phyloP scores from a whole-genome alignment of 192 early-diverging fungal genomes.

The Phlyctochytrium arcticum region DNA sequence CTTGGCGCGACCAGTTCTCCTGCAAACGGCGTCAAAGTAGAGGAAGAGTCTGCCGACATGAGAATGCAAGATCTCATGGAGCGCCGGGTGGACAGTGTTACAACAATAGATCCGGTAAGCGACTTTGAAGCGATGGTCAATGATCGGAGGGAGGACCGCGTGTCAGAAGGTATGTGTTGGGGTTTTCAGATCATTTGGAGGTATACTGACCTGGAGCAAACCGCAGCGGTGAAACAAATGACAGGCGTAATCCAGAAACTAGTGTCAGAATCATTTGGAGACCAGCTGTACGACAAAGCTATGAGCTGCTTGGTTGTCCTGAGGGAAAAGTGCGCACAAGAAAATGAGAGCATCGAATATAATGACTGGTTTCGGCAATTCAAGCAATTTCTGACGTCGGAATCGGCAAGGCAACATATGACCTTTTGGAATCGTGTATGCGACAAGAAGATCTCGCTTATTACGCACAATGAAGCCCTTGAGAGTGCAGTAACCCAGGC shows the following conservation, averaged over 20 bases:
- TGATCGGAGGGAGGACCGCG: conserved; percentile 47
- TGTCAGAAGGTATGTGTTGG: conserved; percentile 45
- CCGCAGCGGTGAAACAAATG: conserved; percentile 56
- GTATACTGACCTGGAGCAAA: not conserved
- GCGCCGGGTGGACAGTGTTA: conserved; percentile 38
- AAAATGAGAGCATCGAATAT: conserved; percentile 40
- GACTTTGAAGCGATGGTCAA: conserved; percentile 61
- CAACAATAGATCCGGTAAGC: conserved; percentile 50
- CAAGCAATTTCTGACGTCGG: conserved; percentile 29
- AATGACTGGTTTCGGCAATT: conserved; percentile 52
- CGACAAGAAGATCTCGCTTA: conserved; percentile 39
- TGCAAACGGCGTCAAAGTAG: conserved; percentile 11
- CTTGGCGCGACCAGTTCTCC: not conserved
- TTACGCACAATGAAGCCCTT: conserved; percentile 41
- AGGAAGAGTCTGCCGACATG: conserved; percentile 3
- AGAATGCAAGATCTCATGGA: conserved; percentile 33
- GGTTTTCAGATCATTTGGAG: too few species aligned
- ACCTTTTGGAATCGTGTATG: conserved; percentile 54
- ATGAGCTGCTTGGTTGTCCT: conserved; percentile 50
- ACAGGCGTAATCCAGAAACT: conserved; percentile 41
- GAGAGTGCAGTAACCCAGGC: conserved; percentile 34
- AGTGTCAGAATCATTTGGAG: conserved; percentile 51
- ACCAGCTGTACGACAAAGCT: conserved; percentile 54
- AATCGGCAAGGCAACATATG: conserved; percentile 17
- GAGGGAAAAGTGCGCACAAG: conserved; percentile 29